phyloP scores from a whole-genome alignment of 169 alveolate species.

The Plasmodium yoelii region DNA sequence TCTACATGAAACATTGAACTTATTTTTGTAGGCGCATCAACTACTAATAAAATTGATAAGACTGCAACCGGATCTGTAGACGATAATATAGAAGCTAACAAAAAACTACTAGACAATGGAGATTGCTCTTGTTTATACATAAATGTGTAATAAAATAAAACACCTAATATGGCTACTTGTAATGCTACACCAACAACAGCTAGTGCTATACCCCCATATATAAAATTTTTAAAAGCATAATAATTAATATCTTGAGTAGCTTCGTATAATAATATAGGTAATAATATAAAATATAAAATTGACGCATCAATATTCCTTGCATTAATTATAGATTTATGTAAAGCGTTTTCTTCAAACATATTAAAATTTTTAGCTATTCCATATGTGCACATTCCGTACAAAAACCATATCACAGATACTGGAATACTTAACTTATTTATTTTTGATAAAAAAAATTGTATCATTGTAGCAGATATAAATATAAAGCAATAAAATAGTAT shows the following conservation, averaged over 20 bases:
- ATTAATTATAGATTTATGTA: constrained; percentile 72
- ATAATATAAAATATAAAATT: constrained; percentile 85
- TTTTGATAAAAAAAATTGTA: constrained; percentile 84
- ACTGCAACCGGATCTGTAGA: constrained; percentile 94
- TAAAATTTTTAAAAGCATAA: constrained; percentile 88
- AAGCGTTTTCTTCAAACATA: constrained; percentile 64
- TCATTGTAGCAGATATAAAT: constrained; percentile 81
- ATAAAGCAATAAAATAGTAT: constrained; percentile 79
- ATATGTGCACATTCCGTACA: constrained; percentile 84
- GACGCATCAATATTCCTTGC: constrained; percentile 84
- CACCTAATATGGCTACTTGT: constrained; percentile 85
- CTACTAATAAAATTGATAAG: constrained; percentile 86
- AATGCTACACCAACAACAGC: constrained; percentile 88
- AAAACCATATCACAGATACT: constrained; percentile 83
- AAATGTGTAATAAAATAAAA: constrained; percentile 84
- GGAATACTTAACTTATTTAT: constrained; percentile 82
- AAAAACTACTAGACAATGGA: constrained; percentile 83
- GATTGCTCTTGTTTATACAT: constrained; percentile 76
- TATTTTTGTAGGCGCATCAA: constrained; percentile 87
- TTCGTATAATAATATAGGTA: constrained; percentile 90
- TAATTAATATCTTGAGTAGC: constrained; percentile 91
- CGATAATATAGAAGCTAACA: constrained; percentile 88
- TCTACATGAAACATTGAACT: constrained; percentile 90
- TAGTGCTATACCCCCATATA: constrained; percentile 87
- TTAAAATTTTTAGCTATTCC: constrained; percentile 78